These are phyloP conservation scores for Aspergillus versicolor DNA, from an alignment of 2,329 filamentous ascomycete species.

Conservation along the genomic window DNA sequence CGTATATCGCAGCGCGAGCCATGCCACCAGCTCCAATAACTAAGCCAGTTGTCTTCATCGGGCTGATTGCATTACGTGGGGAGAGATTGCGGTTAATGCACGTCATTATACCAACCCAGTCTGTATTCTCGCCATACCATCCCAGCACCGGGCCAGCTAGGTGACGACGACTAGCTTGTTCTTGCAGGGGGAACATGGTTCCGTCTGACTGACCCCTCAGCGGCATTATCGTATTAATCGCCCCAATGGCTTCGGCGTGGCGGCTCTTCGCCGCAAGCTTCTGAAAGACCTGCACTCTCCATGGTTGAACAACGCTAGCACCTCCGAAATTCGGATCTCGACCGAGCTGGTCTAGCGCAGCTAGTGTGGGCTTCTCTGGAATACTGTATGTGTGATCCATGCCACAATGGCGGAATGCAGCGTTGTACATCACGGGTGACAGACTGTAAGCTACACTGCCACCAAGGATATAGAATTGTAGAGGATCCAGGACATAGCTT, in stretches of 20 bases:
- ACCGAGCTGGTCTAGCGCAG: constrained; percentile 38
- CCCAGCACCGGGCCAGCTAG: constrained; percentile 41
- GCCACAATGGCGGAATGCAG: constrained; percentile 40
- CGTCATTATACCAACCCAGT: constrained; percentile 45
- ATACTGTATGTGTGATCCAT: constrained; percentile 42
- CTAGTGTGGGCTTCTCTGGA: constrained; percentile 36
- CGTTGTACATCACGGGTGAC: constrained; percentile 46
- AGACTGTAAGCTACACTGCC: constrained; percentile 43
- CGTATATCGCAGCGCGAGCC: constrained; percentile 75
- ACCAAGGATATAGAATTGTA: constrained; percentile 44
- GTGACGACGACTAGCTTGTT: constrained; percentile 44
- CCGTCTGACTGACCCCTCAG: constrained; percentile 39
- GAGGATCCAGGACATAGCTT: constrained; percentile 42
- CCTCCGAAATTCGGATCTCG: constrained; percentile 42
- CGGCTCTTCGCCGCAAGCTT: constrained; percentile 40
- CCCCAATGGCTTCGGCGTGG: constrained; percentile 47
- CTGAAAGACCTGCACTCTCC: constrained; percentile 41
- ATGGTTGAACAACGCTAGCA: constrained; percentile 45
- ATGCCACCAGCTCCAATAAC: constrained; percentile 67
- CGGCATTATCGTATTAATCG: constrained; percentile 46
- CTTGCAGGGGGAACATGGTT: constrained; percentile 35
- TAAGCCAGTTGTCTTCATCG: constrained; percentile 51
- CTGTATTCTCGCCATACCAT: constrained; percentile 48
- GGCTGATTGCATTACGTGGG: constrained; percentile 53
- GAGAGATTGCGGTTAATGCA: constrained; percentile 44